Evolutionary conservation across 129 eudicot species (phyloP).

Genomic region (Logfia minima): DNA sequence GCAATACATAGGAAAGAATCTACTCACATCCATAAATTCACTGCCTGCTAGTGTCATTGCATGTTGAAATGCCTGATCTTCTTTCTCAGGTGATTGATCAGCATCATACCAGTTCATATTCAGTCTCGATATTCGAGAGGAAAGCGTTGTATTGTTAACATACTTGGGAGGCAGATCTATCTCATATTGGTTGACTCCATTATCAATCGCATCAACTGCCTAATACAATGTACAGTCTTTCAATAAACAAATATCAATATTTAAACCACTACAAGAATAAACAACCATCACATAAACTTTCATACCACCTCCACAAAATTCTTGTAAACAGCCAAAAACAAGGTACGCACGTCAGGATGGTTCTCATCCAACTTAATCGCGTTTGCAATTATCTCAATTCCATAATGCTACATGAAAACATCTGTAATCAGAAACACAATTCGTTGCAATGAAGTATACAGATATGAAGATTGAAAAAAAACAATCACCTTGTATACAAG

Average conservation of each 20-base stretch:
- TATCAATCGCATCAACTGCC: conserved; percentile 96
- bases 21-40: conserved; percentile 81
- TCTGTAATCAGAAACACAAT: conserved; percentile 2
- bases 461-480: background rate
- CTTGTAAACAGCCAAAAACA: conserved; percentile 64
- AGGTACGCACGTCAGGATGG: conserved; percentile 57
- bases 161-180: conserved; percentile 70
- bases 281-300: background rate
- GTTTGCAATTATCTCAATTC: conserved; percentile 70
- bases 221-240: conserved; percentile 24
- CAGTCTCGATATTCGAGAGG: conserved; percentile 78
- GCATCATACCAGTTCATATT: conserved; percentile 75
- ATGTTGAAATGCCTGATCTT: conserved; percentile 70
- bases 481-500: conserved; percentile 82
- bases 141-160: conserved; percentile 72
- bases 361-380: conserved; percentile 55
- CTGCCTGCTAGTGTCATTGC: conserved; percentile 82
- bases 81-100: conserved; percentile 90
- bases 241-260: background rate
- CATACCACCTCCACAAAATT: conserved; percentile 64
- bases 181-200: conserved; percentile 81
- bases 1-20: background rate
- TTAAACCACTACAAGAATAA: background rate
- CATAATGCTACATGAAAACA: conserved; percentile 56
- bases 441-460: background rate